These are phyloP conservation scores for Galeopsis tetrahit DNA, from an alignment of 257 asterid species.

Conservation along the genomic window DNA sequence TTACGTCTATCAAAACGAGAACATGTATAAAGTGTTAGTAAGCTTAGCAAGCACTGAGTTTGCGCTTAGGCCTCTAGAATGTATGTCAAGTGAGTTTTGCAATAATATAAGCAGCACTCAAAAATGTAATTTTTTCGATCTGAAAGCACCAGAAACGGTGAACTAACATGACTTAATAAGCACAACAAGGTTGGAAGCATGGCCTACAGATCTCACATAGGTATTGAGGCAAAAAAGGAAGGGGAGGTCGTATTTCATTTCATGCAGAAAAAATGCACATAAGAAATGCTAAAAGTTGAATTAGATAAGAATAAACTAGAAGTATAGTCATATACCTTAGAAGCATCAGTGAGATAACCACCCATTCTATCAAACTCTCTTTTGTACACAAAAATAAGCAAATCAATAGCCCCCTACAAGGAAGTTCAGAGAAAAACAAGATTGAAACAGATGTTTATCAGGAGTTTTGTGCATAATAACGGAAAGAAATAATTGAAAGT, in stretches of 20 bases:
- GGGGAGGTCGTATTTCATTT: background rate
- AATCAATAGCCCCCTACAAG: slow-evolving; percentile 64
- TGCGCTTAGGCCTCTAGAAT: background rate
- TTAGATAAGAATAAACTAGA: background rate
- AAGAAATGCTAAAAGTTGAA: slow-evolving; percentile 5
- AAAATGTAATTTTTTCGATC: background rate
- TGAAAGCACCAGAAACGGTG: background rate
- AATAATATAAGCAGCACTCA: slow-evolving; percentile 9
- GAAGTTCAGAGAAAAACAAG: slow-evolving; percentile 21
- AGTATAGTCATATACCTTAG: slow-evolving; percentile 43
- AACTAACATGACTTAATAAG: slow-evolving; percentile 13
- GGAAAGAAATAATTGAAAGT: background rate
- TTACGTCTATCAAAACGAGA: background rate
- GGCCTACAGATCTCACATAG: background rate
- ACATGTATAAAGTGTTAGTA: background rate
- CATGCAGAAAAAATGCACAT: slow-evolving; percentile 2
- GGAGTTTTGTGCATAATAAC: background rate
- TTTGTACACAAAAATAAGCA: slow-evolving; percentile 62
- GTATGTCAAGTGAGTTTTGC: background rate
- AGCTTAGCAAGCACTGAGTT: background rate
- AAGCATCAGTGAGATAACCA: slow-evolving; percentile 61
- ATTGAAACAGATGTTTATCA: slow-evolving; percentile 5
- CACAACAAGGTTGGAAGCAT: background rate
- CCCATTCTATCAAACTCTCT: slow-evolving; percentile 63
- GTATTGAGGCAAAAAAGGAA: background rate